These are phyloP conservation scores for Peronospora belbahrii DNA, from an alignment of 352 stramenopile genomes.

Conservation along the genomic window DNA sequence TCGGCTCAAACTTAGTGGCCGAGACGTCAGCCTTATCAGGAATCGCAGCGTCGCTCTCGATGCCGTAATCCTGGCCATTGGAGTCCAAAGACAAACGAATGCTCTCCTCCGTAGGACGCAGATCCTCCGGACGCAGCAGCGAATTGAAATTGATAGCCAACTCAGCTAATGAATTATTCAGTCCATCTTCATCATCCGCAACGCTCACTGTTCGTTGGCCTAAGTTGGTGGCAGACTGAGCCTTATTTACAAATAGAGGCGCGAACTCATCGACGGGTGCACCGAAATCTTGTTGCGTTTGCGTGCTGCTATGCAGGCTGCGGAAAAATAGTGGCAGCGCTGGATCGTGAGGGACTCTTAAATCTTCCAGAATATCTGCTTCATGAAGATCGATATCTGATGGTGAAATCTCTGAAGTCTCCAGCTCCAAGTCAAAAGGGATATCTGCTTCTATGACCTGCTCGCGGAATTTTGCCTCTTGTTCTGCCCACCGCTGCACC, in stretches of 20 bases:
- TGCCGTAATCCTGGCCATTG: constrained; percentile 22
- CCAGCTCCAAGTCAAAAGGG: constrained; percentile 7
- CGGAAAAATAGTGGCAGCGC: constrained; percentile 23
- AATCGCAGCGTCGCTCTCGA: constrained; percentile 14
- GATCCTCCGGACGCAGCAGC: constrained; percentile 31
- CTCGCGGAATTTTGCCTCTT: constrained; percentile 22
- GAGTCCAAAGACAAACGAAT: constrained; percentile 35
- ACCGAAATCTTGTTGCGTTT: constrained; percentile 9
- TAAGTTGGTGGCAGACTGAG: constrained; percentile 18
- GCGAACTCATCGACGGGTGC: constrained; percentile 5
- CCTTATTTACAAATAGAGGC: constrained; percentile 11
- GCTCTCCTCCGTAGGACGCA: constrained; percentile 31
- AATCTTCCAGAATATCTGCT: constrained; percentile 13
- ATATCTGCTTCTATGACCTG: background rate
- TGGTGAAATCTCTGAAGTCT: constrained; percentile 7
- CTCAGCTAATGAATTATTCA: constrained; percentile 28
- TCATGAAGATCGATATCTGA: constrained; percentile 5
- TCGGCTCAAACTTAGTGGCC: constrained; percentile 10
- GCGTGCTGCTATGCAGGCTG: constrained; percentile 9
- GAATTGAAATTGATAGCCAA: constrained; percentile 33
- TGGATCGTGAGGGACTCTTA: background rate
- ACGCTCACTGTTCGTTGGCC: constrained; percentile 24
- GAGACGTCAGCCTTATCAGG: background rate
- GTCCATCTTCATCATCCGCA: constrained; percentile 31
- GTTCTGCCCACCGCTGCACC: constrained; percentile 19